These are phyloP conservation scores for Arachis stenosperma DNA, from an alignment of 306 rosid species.

Conservation along the genomic window DNA sequence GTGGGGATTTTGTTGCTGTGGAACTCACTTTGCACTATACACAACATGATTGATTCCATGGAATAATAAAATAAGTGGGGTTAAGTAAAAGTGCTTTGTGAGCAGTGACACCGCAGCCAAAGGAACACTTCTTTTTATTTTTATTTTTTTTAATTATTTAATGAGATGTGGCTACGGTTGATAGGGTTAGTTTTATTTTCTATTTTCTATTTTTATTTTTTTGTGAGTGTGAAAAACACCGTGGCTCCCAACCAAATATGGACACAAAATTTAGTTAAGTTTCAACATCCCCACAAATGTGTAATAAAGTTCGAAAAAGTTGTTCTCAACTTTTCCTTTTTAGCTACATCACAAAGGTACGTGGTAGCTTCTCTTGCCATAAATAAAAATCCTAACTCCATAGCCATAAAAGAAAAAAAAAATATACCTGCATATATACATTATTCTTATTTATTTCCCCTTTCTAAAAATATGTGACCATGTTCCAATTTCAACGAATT, in stretches of 20 bases:
- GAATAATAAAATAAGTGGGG: slow-evolving; percentile 42
- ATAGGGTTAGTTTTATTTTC: neutral
- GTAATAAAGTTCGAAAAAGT: slow-evolving; percentile 49
- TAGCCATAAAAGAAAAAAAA: slow-evolving; percentile 24
- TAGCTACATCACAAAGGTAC: slow-evolving; percentile 24
- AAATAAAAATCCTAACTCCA: slow-evolving; percentile 16
- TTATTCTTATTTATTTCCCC: slow-evolving; percentile 6
- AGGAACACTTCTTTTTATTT: slow-evolving; percentile 2
- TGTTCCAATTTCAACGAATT: slow-evolving; percentile 37
- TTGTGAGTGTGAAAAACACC: slow-evolving; percentile 27
- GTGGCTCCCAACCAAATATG: slow-evolving; percentile 43
- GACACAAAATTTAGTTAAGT: slow-evolving; percentile 38
- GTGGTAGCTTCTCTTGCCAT: slow-evolving; percentile 49
- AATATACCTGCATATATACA: slow-evolving; percentile 3
- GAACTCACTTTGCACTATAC: neutral
- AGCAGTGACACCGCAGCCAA: slow-evolving; percentile 41
- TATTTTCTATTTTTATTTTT: neutral
- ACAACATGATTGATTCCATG: slow-evolving; percentile 28
- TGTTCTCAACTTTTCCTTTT: slow-evolving; percentile 39
- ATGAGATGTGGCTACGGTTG: slow-evolving; percentile 35
- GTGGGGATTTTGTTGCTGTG: neutral
- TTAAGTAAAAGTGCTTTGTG: slow-evolving; percentile 38
- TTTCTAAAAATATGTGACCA: slow-evolving; percentile 32
- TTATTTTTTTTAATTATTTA: neutral
- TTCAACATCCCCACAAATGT: slow-evolving; percentile 23